Base-by-base conservation (phyloP, 2,329 filamentous ascomycete species). In the Aspergillus bombycis region DNA sequence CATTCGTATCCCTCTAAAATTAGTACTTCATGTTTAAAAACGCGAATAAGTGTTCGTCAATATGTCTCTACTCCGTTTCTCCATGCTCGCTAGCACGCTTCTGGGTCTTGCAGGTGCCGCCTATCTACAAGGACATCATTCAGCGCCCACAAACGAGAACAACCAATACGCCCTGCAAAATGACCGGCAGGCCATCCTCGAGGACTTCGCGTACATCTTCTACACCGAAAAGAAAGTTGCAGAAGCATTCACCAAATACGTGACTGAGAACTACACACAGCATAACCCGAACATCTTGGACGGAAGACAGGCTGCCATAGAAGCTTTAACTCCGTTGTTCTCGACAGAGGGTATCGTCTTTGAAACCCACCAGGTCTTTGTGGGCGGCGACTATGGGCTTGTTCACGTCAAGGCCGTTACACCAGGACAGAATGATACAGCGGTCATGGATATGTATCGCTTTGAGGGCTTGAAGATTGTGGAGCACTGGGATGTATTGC, bases 131-230 rank as follows among this genome's bases (percentile, higher is more conserved):
- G 38, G 19, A 1, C 38, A 6, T 2, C 16, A n/a, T 1, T 3
- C 19, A 19, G 1, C 38, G 1, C 0, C 8, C 19, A 41, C 38
- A 4, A n/a, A 4, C 38, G 38, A 41, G 7, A 6, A n/a, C 38
- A 41, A 4, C 16, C 16, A 41, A 41, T 3, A 19, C 8, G 0
- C 19, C 0, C 7, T 10, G 0, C 38, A 41, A 10, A 10, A 4
- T 0, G 8, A 41, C 1, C 16, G 38, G n/a, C 16, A 41, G n/a
- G 16, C 16, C 16, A 41, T 41, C 19, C 38, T 41, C 3, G 16
- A n/a, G 19, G 38, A 41, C 38, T 41, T 41, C 3, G 8, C 38
- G 1, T 16, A 41, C 38, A 9, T 41, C 1, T 41, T 41, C 19
- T 41, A 41, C 38, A n/a, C 8, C 16, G 38, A 41, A n/a, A 41